Evolutionary conservation across 2,329 filamentous ascomycete species (phyloP), one percentile per base, ranked within the genome.

Genomic region (Colletotrichum limetticola): DNA sequence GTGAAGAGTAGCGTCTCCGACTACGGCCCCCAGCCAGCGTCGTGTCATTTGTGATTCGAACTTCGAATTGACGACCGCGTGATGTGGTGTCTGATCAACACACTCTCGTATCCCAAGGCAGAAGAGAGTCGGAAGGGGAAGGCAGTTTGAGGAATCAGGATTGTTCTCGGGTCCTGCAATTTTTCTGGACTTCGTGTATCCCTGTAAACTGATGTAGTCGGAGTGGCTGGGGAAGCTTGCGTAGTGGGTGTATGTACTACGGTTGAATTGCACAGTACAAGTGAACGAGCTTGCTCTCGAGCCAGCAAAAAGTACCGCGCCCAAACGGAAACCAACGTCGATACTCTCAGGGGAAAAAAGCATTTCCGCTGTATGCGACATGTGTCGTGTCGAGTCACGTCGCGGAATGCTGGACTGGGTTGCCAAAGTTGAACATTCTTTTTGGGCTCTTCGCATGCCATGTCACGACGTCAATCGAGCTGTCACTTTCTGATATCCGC

Each of bases 101-200:
- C 22, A 70, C 42, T 61, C 53, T 59, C 37, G 60, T 58, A 35
- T 35, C 12, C 4, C 32, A 35, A 58, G 26, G 12, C 42, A 19
- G 35, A 49, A 22, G 22, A 68, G 53, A 56, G 22, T 32, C 30
- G 30, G 22, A 65, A 35, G 32, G 32, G 35, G 42, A 56, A 49
- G 53, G 46, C 30, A 70, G 46, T 35, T 53, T 58, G 35, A 65
- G 30, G 62, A 32, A 52, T 58, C 46, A 65, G 30, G 58, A 32
- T 65, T 70, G 60, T 52, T 65, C 35, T 37, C 59, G 53, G 52
- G 59, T 64, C 37, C 59, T 70, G 42, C 60, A 65, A 65, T 49
- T 63, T 53, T 68, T 59, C 32, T 72, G 69, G 35, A 68, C 58
- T 68, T n/a, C 52, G 53, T 58, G 24, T 35, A 72, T 65, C 70